Conservation (phyloP, 1,284 basidiomycete species). For the Kalmanozyma brasiliensis region DNA sequence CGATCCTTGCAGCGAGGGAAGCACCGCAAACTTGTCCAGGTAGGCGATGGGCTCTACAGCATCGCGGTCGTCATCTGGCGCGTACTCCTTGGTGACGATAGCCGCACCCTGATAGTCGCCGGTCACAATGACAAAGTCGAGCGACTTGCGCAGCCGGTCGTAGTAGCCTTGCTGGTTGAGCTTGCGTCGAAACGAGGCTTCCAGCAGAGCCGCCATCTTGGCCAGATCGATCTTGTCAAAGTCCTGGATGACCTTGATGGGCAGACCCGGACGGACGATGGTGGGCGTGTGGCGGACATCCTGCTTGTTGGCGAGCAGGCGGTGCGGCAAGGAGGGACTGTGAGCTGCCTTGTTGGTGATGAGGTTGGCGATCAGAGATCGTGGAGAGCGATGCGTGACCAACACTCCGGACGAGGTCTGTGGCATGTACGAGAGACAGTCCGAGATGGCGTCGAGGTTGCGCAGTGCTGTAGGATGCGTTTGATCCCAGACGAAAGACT, state of each 20-base stretch:
- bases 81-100: conserved; percentile 86
- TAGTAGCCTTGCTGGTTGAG: conserved; percentile 84
- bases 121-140: conserved; percentile 94
- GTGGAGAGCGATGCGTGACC: conserved; percentile 95
- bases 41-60: conserved; percentile 77
- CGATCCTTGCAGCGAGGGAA: conserved; percentile 93
- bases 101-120: conserved; percentile 97
- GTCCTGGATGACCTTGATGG: conserved; percentile 80
- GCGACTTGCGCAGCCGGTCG: conserved; percentile 76
- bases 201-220: conserved; percentile 83
- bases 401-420: conserved; percentile 90
- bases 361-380: conserved; percentile 92
- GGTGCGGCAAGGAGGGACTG: conserved; percentile 92
- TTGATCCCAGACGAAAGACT: conserved; percentile 87
- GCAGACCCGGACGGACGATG: conserved; percentile 85
- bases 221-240: conserved; percentile 77
- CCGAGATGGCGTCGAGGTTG: conserved; percentile 86
- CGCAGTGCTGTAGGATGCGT: conserved; percentile 86
- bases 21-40: conserved; percentile 97
- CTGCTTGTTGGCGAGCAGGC: conserved; percentile 84
- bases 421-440: conserved; percentile 92
- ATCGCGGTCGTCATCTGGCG: conserved; percentile 46
- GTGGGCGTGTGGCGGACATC: conserved; percentile 92
- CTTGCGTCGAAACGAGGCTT: conserved; percentile 82
- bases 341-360: conserved; percentile 98